phyloP scores from a whole-genome alignment of 257 asterid species.

The Fraxinus cuspidata region DNA sequence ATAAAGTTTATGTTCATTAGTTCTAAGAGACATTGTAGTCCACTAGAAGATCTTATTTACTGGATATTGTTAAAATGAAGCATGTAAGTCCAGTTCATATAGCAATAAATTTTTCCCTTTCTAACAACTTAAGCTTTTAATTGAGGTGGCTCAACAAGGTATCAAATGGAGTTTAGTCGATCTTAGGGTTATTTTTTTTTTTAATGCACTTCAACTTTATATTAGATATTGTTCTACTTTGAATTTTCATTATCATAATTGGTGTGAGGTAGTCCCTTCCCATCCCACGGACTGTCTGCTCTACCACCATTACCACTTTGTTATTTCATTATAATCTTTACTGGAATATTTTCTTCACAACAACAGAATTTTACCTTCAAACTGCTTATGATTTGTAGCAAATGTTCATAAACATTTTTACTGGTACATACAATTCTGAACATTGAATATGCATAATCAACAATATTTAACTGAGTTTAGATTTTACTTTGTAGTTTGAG shows the following conservation, averaged over 20 bases:
- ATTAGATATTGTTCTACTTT: neutral
- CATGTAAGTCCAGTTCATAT: neutral
- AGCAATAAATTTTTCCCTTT: neutral
- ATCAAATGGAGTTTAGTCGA: neutral
- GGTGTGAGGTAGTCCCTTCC: neutral
- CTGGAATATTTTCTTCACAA: no score
- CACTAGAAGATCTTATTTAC: neutral
- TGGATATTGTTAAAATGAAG: neutral
- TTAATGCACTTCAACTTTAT: neutral
- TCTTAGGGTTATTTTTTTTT: neutral
- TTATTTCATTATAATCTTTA: no score
- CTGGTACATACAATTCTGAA: neutral
- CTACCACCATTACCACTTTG: neutral
- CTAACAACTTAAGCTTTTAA: neutral
- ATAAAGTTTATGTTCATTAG: neutral
- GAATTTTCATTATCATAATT: neutral
- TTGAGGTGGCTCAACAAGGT: neutral
- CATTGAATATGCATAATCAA: neutral
- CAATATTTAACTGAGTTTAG: neutral
- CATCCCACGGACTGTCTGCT: neutral
- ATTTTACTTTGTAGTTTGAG: neutral
- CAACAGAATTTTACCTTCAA: neutral
- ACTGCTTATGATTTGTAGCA: neutral
- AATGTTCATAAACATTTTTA: neutral
- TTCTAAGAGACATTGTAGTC: neutral